phyloP scores from a whole-genome alignment of 2,329 filamentous ascomycete genomes.

The Lecanicillium sp. region DNA sequence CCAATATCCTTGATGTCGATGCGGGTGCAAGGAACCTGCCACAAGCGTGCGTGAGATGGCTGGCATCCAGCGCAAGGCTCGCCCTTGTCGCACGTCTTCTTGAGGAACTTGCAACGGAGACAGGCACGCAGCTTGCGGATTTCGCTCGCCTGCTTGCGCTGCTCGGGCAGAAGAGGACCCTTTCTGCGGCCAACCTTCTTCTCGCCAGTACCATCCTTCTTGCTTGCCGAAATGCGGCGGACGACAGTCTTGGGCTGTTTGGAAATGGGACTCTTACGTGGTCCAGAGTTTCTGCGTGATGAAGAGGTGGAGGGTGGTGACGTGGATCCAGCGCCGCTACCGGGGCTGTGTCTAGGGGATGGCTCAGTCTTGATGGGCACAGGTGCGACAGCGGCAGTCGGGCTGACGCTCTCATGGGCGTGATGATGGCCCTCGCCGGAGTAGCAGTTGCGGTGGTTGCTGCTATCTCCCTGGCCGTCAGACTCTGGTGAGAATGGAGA shows the following conservation, averaged over 20 bases:
- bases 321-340: slow-evolving; percentile 51
- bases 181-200: slow-evolving; percentile 90
- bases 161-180: slow-evolving; percentile 84
- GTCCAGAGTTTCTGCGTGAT: slow-evolving; percentile 58
- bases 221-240: slow-evolving; percentile 67
- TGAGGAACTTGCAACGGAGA: slow-evolving; percentile 94
- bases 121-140: slow-evolving; percentile 93
- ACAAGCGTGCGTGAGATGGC: slow-evolving; percentile 88
- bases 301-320: slow-evolving; percentile 51
- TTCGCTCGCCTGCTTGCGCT: slow-evolving; percentile 92
- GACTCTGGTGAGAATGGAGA: slow-evolving; percentile 79
- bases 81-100: slow-evolving; percentile 98
- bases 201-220: slow-evolving; percentile 71
- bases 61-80: slow-evolving; percentile 94
- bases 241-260: slow-evolving; percentile 80
- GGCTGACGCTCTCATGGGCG: slow-evolving; percentile 52
- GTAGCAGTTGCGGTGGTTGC: slow-evolving; percentile 54
- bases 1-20: slow-evolving; percentile 98
- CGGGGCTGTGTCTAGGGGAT: slow-evolving; percentile 51
- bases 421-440: slow-evolving; percentile 44
- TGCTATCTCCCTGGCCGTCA: slow-evolving; percentile 60
- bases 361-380: slow-evolving; percentile 58
- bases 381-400: slow-evolving; percentile 58
- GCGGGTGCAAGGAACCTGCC: slow-evolving; percentile 95
- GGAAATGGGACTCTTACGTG: slow-evolving; percentile 67